These are phyloP conservation scores for Phyllosticta citribraziliensis DNA, from an alignment of 2,329 filamentous ascomycete genomes.

Conservation along the genomic window DNA sequence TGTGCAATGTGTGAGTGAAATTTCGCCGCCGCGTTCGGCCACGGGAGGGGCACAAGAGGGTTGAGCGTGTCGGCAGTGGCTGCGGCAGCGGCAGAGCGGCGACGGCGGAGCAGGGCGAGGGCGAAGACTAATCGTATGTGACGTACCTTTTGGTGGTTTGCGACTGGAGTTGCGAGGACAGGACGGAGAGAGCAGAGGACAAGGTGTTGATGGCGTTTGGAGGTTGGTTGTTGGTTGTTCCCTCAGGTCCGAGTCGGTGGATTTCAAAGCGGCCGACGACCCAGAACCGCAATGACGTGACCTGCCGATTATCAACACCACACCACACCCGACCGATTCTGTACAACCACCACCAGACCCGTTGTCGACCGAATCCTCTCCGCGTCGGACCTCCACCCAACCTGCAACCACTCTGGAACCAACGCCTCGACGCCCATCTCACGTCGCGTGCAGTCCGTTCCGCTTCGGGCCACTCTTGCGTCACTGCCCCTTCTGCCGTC, in stretches of 20 bases:
- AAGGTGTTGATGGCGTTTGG: neutral
- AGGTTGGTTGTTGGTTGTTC: too few species aligned
- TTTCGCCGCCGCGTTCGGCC: slow-evolving; percentile 9
- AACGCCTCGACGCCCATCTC: neutral
- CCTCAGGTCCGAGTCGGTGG: neutral
- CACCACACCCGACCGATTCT: neutral
- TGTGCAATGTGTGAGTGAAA: slow-evolving; percentile 5
- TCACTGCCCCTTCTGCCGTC: neutral
- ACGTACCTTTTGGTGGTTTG: neutral
- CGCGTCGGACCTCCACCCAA: too few species aligned
- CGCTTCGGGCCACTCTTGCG: neutral
- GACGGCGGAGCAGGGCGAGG: neutral
- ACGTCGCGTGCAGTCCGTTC: neutral
- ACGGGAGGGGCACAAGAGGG: slow-evolving; percentile 5
- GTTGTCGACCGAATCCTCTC: too few species aligned
- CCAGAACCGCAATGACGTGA: slow-evolving; percentile 7
- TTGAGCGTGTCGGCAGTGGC: neutral
- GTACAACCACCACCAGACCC: neutral
- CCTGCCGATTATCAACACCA: neutral
- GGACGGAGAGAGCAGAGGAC: neutral
- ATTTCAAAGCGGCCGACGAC: slow-evolving; percentile 6
- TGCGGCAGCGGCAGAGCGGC: neutral
- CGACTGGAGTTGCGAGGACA: neutral
- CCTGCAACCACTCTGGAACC: neutral
- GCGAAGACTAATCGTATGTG: neutral